Evolutionary conservation across 225 moss, liverwort and hornwort species (phyloP).

Genomic region (Bryum argenteum): DNA sequence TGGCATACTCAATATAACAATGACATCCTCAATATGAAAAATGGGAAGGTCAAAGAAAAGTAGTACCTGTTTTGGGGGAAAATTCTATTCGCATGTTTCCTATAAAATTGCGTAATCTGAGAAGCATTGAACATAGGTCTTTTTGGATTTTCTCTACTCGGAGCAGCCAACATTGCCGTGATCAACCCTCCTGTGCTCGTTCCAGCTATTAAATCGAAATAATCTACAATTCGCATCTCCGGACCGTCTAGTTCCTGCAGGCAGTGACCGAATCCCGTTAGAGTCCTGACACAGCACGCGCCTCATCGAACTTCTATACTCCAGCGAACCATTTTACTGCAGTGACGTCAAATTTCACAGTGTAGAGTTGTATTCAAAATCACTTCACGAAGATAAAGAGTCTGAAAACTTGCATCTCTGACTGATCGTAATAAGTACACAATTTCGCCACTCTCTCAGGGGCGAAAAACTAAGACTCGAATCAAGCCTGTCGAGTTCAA

Average conservation of each 20-base stretch:
- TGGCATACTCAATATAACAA: not conserved
- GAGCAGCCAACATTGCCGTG: constrained; percentile 50
- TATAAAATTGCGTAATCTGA: constrained; percentile 46
- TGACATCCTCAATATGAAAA: constrained; percentile 1
- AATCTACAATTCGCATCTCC: constrained; percentile 54
- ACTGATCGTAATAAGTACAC: not conserved
- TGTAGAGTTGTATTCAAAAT: not conserved
- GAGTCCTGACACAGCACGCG: not conserved
- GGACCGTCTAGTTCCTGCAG: constrained; percentile 57
- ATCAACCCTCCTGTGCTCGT: constrained; percentile 54
- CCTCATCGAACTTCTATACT: not conserved
- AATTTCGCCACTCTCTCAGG: not conserved
- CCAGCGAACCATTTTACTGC: constrained; percentile 4
- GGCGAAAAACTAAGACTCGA: not conserved
- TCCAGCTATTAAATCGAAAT: constrained; percentile 62
- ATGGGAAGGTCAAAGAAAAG: not conserved
- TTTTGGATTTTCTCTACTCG: constrained; percentile 33
- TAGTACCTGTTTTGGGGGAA: constrained; percentile 51
- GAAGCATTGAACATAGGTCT: constrained; percentile 45
- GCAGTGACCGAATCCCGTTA: constrained; percentile 25
- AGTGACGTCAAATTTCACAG: not conserved
- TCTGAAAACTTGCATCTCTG: not conserved
- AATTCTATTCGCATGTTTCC: constrained; percentile 43
- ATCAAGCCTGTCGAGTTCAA: constrained; percentile 9
- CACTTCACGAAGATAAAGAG: not conserved